Evolutionary conservation across 371 early-diverging fungal genomes (phyloP).

Genomic region (Lichtheimia hyalospora): DNA sequence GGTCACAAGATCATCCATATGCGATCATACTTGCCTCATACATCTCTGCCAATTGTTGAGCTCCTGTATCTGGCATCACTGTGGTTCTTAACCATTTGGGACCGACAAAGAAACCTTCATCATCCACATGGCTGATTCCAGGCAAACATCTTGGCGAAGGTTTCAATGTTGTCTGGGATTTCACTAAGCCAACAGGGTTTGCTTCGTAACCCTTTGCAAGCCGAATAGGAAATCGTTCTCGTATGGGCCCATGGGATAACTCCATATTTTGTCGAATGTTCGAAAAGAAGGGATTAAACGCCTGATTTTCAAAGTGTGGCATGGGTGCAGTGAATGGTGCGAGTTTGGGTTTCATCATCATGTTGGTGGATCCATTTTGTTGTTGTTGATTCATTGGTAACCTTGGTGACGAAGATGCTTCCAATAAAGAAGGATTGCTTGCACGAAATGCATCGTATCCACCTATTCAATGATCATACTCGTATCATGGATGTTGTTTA

Average conservation of each 20-base stretch:
- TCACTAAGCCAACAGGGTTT: not conserved
- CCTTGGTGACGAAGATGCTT: slow-evolving; percentile 6
- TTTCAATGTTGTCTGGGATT: not conserved
- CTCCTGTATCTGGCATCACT: slow-evolving; percentile 24
- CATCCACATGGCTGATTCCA: slow-evolving; percentile 22
- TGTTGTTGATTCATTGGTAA: not conserved
- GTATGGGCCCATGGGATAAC: slow-evolving; percentile 26
- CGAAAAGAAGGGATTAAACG: slow-evolving; percentile 45
- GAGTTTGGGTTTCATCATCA: not conserved
- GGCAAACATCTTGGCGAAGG: slow-evolving; percentile 17
- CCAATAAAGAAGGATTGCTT: slow-evolving; percentile 27
- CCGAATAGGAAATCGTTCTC: slow-evolving; percentile 32
- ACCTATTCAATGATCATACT: slow-evolving; percentile 19
- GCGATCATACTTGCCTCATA: slow-evolving; percentile 32
- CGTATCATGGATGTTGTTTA: not conserved
- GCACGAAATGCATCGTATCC: slow-evolving; percentile 42
- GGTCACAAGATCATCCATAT: not conserved
- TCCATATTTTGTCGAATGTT: slow-evolving; percentile 43
- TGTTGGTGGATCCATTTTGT: not conserved
- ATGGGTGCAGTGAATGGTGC: slow-evolving; percentile 41
- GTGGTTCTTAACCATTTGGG: slow-evolving; percentile 35
- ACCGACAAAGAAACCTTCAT: slow-evolving; percentile 12
- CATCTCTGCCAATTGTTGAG: slow-evolving; percentile 36
- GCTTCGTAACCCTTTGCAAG: slow-evolving; percentile 9
- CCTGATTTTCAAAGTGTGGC: slow-evolving; percentile 39